These are phyloP conservation scores for Phytophthora uliginosa DNA, from an alignment of 352 stramenopile genomes.

Conservation along the genomic window DNA sequence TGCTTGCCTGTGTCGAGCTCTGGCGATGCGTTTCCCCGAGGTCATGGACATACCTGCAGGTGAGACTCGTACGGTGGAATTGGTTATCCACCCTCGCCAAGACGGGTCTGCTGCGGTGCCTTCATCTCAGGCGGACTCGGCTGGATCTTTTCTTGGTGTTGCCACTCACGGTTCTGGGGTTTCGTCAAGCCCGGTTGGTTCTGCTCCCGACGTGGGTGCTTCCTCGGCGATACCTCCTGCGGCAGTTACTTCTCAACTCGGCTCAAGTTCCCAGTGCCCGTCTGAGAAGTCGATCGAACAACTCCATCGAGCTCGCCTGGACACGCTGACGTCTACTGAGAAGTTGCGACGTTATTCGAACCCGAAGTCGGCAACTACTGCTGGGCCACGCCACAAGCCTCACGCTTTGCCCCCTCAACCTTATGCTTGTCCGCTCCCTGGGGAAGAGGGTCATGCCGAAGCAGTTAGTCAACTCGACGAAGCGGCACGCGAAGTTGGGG, in stretches of 20 bases:
- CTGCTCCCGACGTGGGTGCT: too few relatives aligned
- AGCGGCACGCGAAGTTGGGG: too few relatives aligned
- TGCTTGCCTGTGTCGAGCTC: neutral
- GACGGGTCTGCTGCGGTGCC: too few relatives aligned
- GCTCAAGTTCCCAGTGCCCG: too few relatives aligned
- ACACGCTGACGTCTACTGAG: neutral
- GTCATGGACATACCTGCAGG: neutral
- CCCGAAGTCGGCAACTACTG: neutral
- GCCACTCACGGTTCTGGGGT: too few relatives aligned
- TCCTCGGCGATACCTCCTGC: too few relatives aligned
- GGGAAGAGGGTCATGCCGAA: neutral
- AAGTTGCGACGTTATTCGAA: neutral
- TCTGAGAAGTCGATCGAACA: neutral
- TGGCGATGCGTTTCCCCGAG: neutral
- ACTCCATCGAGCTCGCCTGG: neutral
- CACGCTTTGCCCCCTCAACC: neutral
- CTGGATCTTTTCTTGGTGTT: too few relatives aligned
- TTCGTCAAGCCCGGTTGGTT: too few relatives aligned
- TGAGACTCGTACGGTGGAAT: neutral
- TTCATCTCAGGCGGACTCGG: too few relatives aligned
- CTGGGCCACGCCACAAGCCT: neutral
- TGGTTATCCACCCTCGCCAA: too few relatives aligned
- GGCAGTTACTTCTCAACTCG: too few relatives aligned
- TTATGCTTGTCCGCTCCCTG: neutral
- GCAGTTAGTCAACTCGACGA: too few relatives aligned